Evolutionary conservation across 805 yeast species (phyloP).

Genomic region (Ogataea methylovora): DNA sequence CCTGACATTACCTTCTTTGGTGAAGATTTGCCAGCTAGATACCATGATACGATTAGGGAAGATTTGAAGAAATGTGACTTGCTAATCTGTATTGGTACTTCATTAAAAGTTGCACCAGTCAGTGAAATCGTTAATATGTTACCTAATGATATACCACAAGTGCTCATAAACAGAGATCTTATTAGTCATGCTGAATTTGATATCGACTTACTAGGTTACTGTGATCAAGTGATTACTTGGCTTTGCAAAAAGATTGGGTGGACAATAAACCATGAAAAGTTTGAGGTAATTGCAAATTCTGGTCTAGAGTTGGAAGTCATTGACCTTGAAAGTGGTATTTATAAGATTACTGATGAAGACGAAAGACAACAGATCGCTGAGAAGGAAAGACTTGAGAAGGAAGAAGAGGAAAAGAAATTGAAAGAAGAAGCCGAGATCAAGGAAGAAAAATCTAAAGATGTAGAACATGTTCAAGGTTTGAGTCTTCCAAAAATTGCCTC

Average conservation of each 20-base stretch:
- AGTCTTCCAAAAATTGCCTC: no score
- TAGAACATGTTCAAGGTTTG: no score
- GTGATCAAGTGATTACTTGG: conserved; percentile 75
- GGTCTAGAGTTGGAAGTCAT: conserved; percentile 21
- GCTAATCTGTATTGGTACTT: conserved; percentile 81
- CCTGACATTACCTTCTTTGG: conserved; percentile 94
- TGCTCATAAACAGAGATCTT: conserved; percentile 71
- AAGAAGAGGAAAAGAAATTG: background rate
- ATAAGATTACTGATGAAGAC: conserved; percentile 23
- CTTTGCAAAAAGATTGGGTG: conserved; percentile 47
- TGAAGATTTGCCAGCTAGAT: conserved; percentile 67
- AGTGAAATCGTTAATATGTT: conserved; percentile 76
- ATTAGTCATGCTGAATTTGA: conserved; percentile 76
- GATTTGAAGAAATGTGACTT: conserved; percentile 71
- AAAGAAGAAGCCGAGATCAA: background rate
- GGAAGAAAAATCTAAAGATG: no score
- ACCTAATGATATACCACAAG: conserved; percentile 70
- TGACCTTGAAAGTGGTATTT: conserved; percentile 27
- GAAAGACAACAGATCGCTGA: conserved; percentile 11
- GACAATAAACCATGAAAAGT: conserved; percentile 52
- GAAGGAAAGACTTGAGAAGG: background rate
- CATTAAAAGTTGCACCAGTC: conserved; percentile 88
- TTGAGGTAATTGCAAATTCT: conserved; percentile 26
- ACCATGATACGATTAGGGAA: conserved; percentile 48
- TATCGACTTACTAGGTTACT: conserved; percentile 64